Base-by-base conservation (phyloP, 345 rosid species). In the Acer yangbiense region DNA sequence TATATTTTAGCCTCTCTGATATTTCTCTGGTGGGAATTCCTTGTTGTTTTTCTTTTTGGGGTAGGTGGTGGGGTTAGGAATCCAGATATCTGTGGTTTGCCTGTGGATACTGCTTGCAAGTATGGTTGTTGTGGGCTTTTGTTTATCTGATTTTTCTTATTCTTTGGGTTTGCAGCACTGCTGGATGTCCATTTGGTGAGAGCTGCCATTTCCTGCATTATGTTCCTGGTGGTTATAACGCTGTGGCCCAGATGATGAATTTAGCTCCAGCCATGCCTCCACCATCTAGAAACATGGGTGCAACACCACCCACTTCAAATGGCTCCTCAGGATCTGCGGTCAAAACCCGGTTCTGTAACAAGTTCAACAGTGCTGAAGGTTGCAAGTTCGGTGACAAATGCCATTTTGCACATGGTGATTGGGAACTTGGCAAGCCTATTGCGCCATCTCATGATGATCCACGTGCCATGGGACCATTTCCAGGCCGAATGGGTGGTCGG, bases 171-270 rank as follows among this genome's bases (percentile, higher is more conserved):
- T 74, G 88, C 90, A 93, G 98, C 82, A 93, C 93, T 75, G 80
- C 89, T 73, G 98, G 99, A 58, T 93, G 99, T 78, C 97, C 93
- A 55, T 92, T 93, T 82, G 99, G 99, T 18, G 99, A 92, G 81
- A 83, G 92, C 79, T 95, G 98, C 75, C 99, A 92, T 84, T 92
- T 89, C 81, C 83, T 91, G 86, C 99, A 93, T 83, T 77, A 89
- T 69, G 89, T 95, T 62, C 92, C 97, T 17, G 94, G 98, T 54
- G 97, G 98, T 8, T 89, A 91, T 79, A 90, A 92, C 63, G 90
- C 95, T 18, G 94, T 88, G 63, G 88, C 95, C 46, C 95, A 93
- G 82, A 88, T 90, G 91, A 86, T 88, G 89, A 95, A 89, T 79
- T 85, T 89, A 14, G 80, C 88, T 0, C 88, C 90, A 50, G 60